These are phyloP conservation scores for Dichotomopilus funicola DNA, from an alignment of 2,329 filamentous ascomycete species.

Conservation along the genomic window DNA sequence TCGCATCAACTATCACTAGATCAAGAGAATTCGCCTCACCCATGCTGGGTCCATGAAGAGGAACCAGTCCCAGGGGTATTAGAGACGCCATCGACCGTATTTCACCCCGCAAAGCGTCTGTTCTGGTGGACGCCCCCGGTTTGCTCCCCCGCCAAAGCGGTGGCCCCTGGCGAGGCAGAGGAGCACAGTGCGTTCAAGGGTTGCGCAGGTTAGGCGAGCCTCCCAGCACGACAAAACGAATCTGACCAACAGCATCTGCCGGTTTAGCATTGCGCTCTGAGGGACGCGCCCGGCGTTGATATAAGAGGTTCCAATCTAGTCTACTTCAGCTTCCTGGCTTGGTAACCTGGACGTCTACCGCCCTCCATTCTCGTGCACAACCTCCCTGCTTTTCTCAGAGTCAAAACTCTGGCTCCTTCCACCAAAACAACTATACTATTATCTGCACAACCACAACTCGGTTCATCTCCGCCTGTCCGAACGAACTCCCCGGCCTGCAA, in stretches of 20 bases:
- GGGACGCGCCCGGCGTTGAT: not conserved
- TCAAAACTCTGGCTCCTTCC: no score
- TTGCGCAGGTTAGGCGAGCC: constrained; percentile 1
- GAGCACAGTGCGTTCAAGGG: not conserved
- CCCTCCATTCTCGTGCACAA: not conserved
- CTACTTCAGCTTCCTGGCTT: not conserved
- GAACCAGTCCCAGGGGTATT: no score
- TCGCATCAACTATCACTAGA: no score
- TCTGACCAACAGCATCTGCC: constrained; percentile 4
- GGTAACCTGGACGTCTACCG: not conserved
- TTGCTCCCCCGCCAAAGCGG: not conserved
- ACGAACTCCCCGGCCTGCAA: constrained; percentile 1
- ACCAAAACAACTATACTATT: no score
- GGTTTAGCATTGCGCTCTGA: not conserved
- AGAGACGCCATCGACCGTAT: no score
- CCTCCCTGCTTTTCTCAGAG: not conserved
- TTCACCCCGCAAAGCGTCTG: no score
- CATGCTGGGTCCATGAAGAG: no score
- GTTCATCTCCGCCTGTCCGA: constrained; percentile 10
- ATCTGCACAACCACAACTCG: no score
- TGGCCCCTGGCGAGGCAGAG: not conserved
- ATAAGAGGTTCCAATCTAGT: not conserved
- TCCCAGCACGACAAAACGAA: no score
- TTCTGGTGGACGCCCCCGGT: no score
- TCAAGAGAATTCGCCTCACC: no score